A percentile compares a stretch with the other conserved stretches of the same genome.
phyloP scores from a whole-genome alignment of 495 filamentous ascomycete species.

The Tuber brumale region DNA sequence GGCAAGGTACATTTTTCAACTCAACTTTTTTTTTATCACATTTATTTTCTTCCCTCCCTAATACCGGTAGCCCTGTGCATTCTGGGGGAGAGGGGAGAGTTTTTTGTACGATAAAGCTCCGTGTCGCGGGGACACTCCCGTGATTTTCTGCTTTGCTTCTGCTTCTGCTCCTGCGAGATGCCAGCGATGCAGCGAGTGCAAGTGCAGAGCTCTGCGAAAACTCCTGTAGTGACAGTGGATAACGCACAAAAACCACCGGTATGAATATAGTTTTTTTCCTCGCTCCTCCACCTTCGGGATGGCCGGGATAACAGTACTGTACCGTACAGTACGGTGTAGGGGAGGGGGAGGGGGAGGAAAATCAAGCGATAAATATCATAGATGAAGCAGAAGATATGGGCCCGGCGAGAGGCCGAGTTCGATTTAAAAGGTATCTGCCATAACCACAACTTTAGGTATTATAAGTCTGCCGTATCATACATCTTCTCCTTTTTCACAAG shows the following conservation, averaged over 20 bases:
- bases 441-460: constrained; percentile 6
- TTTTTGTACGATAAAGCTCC: neutral
- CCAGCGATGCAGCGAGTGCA: neutral
- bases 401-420: constrained; percentile 20
- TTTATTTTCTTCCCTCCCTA: neutral
- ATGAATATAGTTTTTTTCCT: neutral
- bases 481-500: neutral
- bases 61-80: neutral
- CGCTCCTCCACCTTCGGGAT: constrained; percentile 3
- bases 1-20: constrained; percentile 8
- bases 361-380: neutral
- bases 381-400: constrained; percentile 13
- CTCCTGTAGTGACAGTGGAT: neutral
- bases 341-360: constrained; percentile 5
- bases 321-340: constrained; percentile 16
- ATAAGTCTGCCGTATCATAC: constrained; percentile 7
- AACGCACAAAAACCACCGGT: neutral
- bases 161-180: neutral
- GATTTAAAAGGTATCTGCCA: constrained; percentile 36
- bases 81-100: neutral
- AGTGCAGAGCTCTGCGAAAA: neutral
- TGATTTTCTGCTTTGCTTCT: neutral
- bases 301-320: constrained; percentile 9
- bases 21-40: constrained; percentile 13
- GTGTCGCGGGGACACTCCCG: neutral